A percentile compares a stretch with the other conserved stretches of the same genome.
Conservation (phyloP, 2,329 filamentous ascomycete species). For the Penicillium paneum region DNA sequence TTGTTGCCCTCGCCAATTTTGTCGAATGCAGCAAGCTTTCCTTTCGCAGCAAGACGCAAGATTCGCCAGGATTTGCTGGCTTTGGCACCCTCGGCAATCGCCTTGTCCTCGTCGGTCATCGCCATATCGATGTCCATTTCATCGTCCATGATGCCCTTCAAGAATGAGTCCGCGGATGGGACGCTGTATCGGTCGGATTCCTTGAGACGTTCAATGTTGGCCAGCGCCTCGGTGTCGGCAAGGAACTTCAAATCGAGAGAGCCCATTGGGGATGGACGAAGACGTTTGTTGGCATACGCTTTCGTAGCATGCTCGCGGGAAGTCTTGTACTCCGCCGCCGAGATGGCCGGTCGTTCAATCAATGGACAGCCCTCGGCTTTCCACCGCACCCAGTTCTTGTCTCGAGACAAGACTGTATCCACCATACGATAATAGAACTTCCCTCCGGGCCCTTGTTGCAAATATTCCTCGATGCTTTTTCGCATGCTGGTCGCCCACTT, state of each 20-base stretch:
- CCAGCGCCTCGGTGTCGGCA: conserved; percentile 59
- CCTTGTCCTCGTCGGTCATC: conserved; percentile 59
- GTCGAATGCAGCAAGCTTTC: conserved; percentile 74
- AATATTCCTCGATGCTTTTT: conserved; percentile 73
- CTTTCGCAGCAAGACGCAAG: conserved; percentile 72
- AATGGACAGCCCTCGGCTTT: conserved; percentile 90
- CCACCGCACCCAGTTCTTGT: conserved; percentile 99
- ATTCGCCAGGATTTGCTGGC: conserved; percentile 89
- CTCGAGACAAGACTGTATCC: conserved; percentile 87
- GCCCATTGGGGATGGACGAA: conserved; percentile 66
- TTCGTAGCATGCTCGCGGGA: conserved; percentile 65
- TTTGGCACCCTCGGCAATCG: conserved; percentile 64
- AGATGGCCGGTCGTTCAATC: conserved; percentile 73
- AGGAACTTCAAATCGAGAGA: conserved; percentile 77
- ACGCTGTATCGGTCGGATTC: conserved; percentile 61
- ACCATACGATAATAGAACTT: conserved; percentile 96
- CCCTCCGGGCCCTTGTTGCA: conserved; percentile 76
- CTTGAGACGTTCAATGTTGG: conserved; percentile 68
- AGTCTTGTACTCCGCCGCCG: conserved; percentile 64
- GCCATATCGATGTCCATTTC: conserved; percentile 87
- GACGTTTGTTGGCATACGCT: conserved; percentile 66
- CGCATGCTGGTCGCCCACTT: conserved; percentile 83
- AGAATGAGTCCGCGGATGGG: conserved; percentile 68
- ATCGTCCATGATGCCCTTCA: conserved; percentile 70
- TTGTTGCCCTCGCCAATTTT: conserved; percentile 81